Conservation (phyloP, 1,139 yeast species). For the Hyphopichia buzzinii region DNA sequence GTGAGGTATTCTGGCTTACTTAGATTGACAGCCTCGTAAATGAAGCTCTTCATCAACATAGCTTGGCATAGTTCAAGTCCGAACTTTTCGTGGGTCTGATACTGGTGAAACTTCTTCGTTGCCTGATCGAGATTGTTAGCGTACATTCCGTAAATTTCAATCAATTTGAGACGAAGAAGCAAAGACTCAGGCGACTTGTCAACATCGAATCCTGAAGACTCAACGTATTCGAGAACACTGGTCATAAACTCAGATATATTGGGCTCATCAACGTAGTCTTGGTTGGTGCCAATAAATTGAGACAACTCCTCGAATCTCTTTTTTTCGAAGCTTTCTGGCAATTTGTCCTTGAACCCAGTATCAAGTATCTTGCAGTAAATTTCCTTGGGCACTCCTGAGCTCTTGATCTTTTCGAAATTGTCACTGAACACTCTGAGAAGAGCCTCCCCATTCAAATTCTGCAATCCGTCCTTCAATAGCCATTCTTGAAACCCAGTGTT, state of each 20-base stretch:
- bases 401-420: background rate
- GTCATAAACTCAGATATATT: background rate
- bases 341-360: slow-evolving; percentile 1
- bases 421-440: slow-evolving; percentile 1
- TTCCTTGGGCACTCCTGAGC: slow-evolving; percentile 1
- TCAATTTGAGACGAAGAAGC: slow-evolving; percentile 23
- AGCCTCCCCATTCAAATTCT: slow-evolving; percentile 9
- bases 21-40: slow-evolving; percentile 41
- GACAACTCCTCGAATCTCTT: slow-evolving; percentile 1
- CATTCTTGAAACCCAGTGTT: background rate
- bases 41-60: slow-evolving; percentile 27
- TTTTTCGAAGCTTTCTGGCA: background rate
- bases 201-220: slow-evolving; percentile 22
- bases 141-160: slow-evolving; percentile 40
- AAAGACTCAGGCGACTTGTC: slow-evolving; percentile 24
- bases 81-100: slow-evolving; percentile 34
- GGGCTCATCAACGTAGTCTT: background rate
- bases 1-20: slow-evolving; percentile 29
- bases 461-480: slow-evolving; percentile 4
- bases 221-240: slow-evolving; percentile 12
- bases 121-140: slow-evolving; percentile 24
- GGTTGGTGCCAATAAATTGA: slow-evolving; percentile 3
- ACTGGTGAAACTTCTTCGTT: slow-evolving; percentile 31
- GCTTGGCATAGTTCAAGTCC: slow-evolving; percentile 37
- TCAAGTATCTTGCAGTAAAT: slow-evolving; percentile 1